A percentile compares a stretch with the other conserved stretches of the same genome.
Evolutionary conservation across 257 asterid genomes (phyloP).

Genomic region (Nicotiana tabacum): DNA sequence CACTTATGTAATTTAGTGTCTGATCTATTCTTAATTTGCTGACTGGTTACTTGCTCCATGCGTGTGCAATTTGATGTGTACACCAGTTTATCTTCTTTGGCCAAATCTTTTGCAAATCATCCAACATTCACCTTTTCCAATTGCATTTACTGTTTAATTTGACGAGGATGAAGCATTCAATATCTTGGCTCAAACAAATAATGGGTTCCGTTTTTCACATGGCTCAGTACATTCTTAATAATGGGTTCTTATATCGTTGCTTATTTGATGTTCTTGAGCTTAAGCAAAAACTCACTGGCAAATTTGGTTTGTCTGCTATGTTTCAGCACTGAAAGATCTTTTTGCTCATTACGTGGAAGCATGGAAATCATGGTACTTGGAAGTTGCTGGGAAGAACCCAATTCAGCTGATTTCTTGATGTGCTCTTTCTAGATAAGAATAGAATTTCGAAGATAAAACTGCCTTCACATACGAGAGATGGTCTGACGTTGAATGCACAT

Average conservation of each 20-base stretch:
- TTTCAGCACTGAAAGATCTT: slow-evolving; percentile 79
- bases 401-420: slow-evolving; percentile 40
- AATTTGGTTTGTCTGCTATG: slow-evolving; percentile 21
- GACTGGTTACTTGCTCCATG: not conserved
- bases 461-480: slow-evolving; percentile 22
- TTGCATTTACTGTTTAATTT: not conserved
- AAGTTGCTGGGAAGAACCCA: slow-evolving; percentile 76
- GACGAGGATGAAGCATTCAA: not conserved
- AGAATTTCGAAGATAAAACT: slow-evolving; percentile 5
- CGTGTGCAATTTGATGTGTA: not conserved
- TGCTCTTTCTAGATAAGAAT: not conserved
- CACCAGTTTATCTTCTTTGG: not conserved
- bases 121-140: too few relatives aligned
- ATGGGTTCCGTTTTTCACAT: not conserved
- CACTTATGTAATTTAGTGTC: not conserved
- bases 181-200: not conserved
- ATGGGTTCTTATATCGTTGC: not conserved
- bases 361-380: slow-evolving; percentile 91
- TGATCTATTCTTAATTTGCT: not conserved
- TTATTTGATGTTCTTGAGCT: not conserved
- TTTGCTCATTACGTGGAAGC: slow-evolving; percentile 90
- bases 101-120: not conserved
- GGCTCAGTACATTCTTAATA: too few relatives aligned
- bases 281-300: not conserved
- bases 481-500: slow-evolving; percentile 30